Conservation (phyloP, 164 flowering plant species). For the Umbilicus rupestris region DNA sequence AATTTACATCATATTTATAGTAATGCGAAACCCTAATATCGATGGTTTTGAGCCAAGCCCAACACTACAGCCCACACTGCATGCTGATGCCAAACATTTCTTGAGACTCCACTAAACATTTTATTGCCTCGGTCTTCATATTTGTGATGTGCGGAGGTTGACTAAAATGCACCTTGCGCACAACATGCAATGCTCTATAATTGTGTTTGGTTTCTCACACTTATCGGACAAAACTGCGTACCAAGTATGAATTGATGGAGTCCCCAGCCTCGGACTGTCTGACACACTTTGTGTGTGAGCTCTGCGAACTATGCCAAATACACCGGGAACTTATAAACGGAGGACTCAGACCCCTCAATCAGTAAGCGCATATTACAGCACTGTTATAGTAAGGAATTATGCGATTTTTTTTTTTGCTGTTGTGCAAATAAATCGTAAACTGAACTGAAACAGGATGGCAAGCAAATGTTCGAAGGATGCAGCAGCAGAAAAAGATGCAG, state of each 20-base stretch:
- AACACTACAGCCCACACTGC: too few species aligned
- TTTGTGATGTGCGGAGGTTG: too few species aligned
- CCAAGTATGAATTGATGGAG: conserved; percentile 22
- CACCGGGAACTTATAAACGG: conserved; percentile 28
- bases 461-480: not conserved
- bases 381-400: too few species aligned
- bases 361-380: conserved; percentile 8
- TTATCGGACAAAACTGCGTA: conserved; percentile 27
- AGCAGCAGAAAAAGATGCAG: conserved; percentile 3
- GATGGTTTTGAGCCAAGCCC: too few species aligned
- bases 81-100: too few species aligned
- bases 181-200: conserved; percentile 22
- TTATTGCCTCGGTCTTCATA: too few species aligned
- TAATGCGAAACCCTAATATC: too few species aligned
- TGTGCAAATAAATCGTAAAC: too few species aligned
- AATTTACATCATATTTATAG: too few species aligned
- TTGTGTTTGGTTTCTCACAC: conserved; percentile 11
- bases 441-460: not conserved
- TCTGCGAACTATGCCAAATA: conserved; percentile 36
- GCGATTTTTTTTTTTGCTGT: not conserved
- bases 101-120: too few species aligned
- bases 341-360: conserved; percentile 29
- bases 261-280: conserved; percentile 28
- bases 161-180: conserved; percentile 20
- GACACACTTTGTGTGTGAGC: conserved; percentile 26